A percentile compares a stretch with the other conserved stretches of the same genome.
These are phyloP conservation scores for Schizophyllum amplum DNA, from an alignment of 1,284 basidiomycete species.

Conservation along the genomic window DNA sequence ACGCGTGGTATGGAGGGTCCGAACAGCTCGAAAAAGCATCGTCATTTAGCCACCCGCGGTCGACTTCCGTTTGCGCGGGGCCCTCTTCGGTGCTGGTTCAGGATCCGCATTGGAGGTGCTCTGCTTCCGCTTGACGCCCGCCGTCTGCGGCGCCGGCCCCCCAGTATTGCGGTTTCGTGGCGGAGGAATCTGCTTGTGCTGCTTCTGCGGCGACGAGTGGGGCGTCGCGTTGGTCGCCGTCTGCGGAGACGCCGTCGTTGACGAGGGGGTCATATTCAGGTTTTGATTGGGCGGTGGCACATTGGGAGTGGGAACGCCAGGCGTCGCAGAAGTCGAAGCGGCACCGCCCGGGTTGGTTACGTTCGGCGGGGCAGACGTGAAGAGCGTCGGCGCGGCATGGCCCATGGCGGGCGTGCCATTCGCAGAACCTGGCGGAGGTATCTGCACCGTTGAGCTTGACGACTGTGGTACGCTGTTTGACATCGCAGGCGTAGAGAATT, in stretches of 20 bases:
- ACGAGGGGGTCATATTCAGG: constrained; percentile 20
- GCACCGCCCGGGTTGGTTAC: constrained; percentile 15
- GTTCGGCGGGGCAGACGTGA: constrained; percentile 12
- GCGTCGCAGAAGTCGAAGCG: constrained; percentile 10
- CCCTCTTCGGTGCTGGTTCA: background rate
- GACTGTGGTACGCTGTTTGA: background rate
- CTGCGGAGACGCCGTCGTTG: constrained; percentile 22
- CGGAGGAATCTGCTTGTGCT: constrained; percentile 41
- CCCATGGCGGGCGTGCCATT: constrained; percentile 18
- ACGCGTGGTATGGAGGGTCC: too few species aligned
- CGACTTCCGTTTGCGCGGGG: background rate
- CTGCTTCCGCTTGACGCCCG: background rate
- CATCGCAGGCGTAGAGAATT: background rate
- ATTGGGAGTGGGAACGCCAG: background rate
- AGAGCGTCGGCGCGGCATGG: constrained; percentile 20
- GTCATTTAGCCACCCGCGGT: background rate
- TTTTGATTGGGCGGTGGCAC: background rate
- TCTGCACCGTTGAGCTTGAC: background rate
- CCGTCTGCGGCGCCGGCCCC: too few species aligned
- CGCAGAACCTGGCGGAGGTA: background rate
- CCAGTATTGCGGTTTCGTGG: background rate
- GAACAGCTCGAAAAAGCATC: too few species aligned
- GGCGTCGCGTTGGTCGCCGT: constrained; percentile 37
- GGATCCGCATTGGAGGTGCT: background rate
- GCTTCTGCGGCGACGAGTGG: constrained; percentile 44